These are phyloP conservation scores for Mucor lusitanicus DNA, from an alignment of 371 early-diverging fungal species.

Conservation along the genomic window DNA sequence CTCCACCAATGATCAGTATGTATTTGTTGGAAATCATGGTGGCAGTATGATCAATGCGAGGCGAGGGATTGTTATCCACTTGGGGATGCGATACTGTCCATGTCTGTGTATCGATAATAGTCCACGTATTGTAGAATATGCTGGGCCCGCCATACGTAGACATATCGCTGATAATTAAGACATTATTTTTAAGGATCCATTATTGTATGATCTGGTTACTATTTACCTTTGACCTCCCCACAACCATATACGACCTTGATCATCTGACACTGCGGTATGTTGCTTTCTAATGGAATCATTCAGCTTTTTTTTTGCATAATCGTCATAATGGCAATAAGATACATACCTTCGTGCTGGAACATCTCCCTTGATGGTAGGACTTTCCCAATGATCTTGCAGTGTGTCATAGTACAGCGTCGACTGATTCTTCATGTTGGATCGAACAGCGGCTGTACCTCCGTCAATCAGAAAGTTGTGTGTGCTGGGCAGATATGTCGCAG, in stretches of 20 bases:
- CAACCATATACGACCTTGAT: slow-evolving; percentile 37
- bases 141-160: slow-evolving; percentile 14
- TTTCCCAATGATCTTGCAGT: slow-evolving; percentile 13
- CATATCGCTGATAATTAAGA: slow-evolving; percentile 7
- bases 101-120: slow-evolving; percentile 31
- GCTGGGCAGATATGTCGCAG: slow-evolving; percentile 19
- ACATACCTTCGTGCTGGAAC: slow-evolving; percentile 9
- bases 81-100: slow-evolving; percentile 20
- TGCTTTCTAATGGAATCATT: slow-evolving; percentile 22
- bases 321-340: neutral
- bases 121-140: slow-evolving; percentile 32
- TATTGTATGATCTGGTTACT: neutral
- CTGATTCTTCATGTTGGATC: neutral
- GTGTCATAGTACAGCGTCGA: slow-evolving; percentile 17
- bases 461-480: slow-evolving; percentile 24
- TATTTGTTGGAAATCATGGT: slow-evolving; percentile 24
- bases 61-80: slow-evolving; percentile 15
- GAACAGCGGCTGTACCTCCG: slow-evolving; percentile 18
- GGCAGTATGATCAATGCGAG: slow-evolving; percentile 35
- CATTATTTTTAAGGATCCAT: neutral
- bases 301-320: slow-evolving; percentile 3
- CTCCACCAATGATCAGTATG: slow-evolving; percentile 23
- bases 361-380: slow-evolving; percentile 7
- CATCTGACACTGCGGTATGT: slow-evolving; percentile 34
- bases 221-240: slow-evolving; percentile 45